phyloP scores from a whole-genome alignment of 805 yeast genomes.

The Yarrowia phangngaensis region DNA sequence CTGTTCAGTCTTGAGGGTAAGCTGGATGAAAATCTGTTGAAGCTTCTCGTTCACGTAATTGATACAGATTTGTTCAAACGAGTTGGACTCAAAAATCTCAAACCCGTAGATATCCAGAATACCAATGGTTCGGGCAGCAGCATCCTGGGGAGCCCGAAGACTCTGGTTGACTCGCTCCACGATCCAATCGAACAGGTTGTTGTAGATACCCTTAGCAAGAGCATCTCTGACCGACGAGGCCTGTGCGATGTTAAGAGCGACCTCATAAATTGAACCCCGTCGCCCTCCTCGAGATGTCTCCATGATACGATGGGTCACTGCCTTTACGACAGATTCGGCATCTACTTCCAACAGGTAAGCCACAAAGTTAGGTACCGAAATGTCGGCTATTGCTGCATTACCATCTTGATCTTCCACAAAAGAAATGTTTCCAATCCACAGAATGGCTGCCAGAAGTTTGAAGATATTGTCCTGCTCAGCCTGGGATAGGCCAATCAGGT shows the following conservation, averaged over 20 bases:
- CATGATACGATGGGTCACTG: slow-evolving; percentile 75
- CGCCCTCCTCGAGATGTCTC: slow-evolving; percentile 87
- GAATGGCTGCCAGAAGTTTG: slow-evolving; percentile 72
- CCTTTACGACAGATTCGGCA: slow-evolving; percentile 57
- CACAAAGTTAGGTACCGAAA: slow-evolving; percentile 88
- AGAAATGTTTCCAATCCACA: slow-evolving; percentile 93
- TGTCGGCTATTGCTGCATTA: slow-evolving; percentile 74
- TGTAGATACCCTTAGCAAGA: slow-evolving; percentile 88
- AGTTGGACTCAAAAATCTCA: slow-evolving; percentile 91
- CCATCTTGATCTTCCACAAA: slow-evolving; percentile 86
- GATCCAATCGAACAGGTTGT: slow-evolving; percentile 92
- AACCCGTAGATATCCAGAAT: slow-evolving; percentile 94
- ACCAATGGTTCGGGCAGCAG: slow-evolving; percentile 69
- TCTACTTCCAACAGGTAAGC: slow-evolving; percentile 86
- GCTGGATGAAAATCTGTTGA: slow-evolving; percentile 93
- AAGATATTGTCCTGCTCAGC: slow-evolving; percentile 88
- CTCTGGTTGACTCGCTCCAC: slow-evolving; percentile 86
- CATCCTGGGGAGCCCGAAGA: slow-evolving; percentile 50
- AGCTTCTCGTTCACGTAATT: slow-evolving; percentile 93
- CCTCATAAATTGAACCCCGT: slow-evolving; percentile 91
- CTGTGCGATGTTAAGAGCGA: slow-evolving; percentile 85
- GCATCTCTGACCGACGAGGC: slow-evolving; percentile 93
- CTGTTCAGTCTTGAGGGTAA: slow-evolving; percentile 94
- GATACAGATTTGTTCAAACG: slow-evolving; percentile 93
- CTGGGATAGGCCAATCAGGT: slow-evolving; percentile 73